phyloP scores from a whole-genome alignment of 306 rosid species.

The Ziziphus jujuba region DNA sequence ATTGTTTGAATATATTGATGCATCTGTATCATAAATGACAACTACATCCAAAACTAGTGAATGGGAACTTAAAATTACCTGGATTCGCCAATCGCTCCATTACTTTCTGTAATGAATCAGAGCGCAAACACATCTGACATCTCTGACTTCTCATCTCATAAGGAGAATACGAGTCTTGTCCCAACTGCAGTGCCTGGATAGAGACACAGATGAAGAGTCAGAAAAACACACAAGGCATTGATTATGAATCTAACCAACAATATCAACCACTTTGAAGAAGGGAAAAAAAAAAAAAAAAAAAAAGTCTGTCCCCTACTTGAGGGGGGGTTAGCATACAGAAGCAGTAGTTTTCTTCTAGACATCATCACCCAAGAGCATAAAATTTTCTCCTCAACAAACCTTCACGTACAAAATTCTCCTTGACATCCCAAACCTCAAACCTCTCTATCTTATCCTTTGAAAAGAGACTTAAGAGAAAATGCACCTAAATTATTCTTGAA shows the following conservation, averaged over 20 bases:
- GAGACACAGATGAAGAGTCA: constrained; percentile 14
- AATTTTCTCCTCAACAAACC: not conserved
- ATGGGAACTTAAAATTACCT: constrained; percentile 34
- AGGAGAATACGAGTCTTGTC: constrained; percentile 65
- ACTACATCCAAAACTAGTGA: not conserved
- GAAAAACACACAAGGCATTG: constrained; percentile 3
- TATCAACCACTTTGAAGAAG: not conserved
- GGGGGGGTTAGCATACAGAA: not conserved
- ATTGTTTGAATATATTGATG: too few relatives aligned
- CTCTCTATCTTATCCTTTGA: not conserved
- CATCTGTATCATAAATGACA: too few relatives aligned
- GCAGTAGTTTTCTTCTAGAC: not conserved
- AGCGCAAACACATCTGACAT: constrained; percentile 95
- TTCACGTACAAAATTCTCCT: not conserved
- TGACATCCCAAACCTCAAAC: not conserved
- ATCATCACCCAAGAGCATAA: not conserved
- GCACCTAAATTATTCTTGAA: not conserved
- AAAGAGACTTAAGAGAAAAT: not conserved
- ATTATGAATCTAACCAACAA: not conserved
- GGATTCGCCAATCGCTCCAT: constrained; percentile 94
- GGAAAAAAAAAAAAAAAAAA: too few relatives aligned
- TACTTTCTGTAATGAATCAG: constrained; percentile 90
- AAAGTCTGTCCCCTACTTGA: too few relatives aligned
- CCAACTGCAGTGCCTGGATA: constrained; percentile 88
- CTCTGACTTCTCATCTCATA: constrained; percentile 78